Conservation (phyloP, 2,329 filamentous ascomycete species). For the Bipolaris zeicola region DNA sequence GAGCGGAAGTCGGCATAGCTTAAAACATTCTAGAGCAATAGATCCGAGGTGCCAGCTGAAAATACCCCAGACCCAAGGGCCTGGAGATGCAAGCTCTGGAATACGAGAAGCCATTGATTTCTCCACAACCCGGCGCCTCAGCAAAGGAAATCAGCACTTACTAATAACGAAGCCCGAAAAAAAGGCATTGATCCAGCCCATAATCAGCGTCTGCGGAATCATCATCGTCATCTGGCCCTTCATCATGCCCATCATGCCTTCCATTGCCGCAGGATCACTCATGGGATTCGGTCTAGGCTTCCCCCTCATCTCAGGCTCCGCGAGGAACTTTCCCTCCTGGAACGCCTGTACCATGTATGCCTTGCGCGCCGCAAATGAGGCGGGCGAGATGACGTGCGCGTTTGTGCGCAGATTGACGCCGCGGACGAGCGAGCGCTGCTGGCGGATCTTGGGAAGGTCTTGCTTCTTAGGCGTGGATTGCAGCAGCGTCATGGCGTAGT, state of each 20-base stretch:
- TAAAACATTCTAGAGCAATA: neutral
- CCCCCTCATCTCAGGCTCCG: slow-evolving; percentile 83
- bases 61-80: neutral
- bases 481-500: slow-evolving; percentile 94
- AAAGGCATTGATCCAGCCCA: slow-evolving; percentile 99
- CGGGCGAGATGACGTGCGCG: slow-evolving; percentile 75
- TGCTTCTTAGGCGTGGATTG: slow-evolving; percentile 82
- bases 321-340: slow-evolving; percentile 85
- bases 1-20: neutral
- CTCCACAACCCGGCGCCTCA: neutral
- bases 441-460: slow-evolving; percentile 75
- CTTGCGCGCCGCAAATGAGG: slow-evolving; percentile 80
- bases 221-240: slow-evolving; percentile 99
- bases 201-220: slow-evolving; percentile 96
- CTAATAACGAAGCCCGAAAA: slow-evolving; percentile 98
- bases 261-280: slow-evolving; percentile 94
- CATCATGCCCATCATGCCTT: slow-evolving; percentile 99
- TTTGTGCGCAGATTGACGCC: slow-evolving; percentile 85
- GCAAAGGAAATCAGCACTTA: slow-evolving; percentile 54
- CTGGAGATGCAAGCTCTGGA: too few species aligned
- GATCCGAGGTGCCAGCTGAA: neutral
- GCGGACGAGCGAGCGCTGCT: slow-evolving; percentile 81
- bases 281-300: slow-evolving; percentile 92
- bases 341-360: slow-evolving; percentile 79
- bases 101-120: too few species aligned